These are phyloP conservation scores for Pestalotiopsis sp. DNA, from an alignment of 2,329 filamentous ascomycete genomes.

Conservation along the genomic window DNA sequence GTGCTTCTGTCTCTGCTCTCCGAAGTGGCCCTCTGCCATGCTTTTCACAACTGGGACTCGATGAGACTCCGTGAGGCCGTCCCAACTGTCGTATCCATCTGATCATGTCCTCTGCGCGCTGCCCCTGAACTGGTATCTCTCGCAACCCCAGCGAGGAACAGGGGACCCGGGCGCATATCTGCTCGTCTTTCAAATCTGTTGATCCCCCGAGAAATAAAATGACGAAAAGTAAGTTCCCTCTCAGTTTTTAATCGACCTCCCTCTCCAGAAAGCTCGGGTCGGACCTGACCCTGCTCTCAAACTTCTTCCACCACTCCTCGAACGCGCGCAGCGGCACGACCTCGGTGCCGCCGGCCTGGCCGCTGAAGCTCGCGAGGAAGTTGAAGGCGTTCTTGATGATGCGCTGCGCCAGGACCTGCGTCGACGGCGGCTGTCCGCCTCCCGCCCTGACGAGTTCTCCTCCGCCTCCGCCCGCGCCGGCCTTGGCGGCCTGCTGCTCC, in stretches of 20 bases:
- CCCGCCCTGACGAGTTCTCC: slow-evolving; percentile 20
- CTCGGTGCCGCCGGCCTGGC: slow-evolving; percentile 69
- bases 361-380: slow-evolving; percentile 86
- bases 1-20: no score
- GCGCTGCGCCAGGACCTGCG: slow-evolving; percentile 80
- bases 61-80: no score
- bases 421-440: slow-evolving; percentile 50
- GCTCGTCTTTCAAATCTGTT: background rate
- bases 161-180: background rate
- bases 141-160: slow-evolving; percentile 2
- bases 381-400: slow-evolving; percentile 99
- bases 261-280: slow-evolving; percentile 90
- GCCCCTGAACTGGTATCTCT: slow-evolving; percentile 7
- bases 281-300: slow-evolving; percentile 81
- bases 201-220: background rate
- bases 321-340: slow-evolving; percentile 94
- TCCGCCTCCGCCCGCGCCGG: slow-evolving; percentile 21
- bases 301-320: slow-evolving; percentile 97
- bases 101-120: background rate
- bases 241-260: slow-evolving; percentile 25
- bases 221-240: no score
- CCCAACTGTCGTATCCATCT: background rate
- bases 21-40: no score
- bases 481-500: slow-evolving; percentile 18
- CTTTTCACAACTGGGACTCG: no score